These are phyloP conservation scores for Trifolium repens DNA, from an alignment of 306 rosid genomes.

Conservation along the genomic window DNA sequence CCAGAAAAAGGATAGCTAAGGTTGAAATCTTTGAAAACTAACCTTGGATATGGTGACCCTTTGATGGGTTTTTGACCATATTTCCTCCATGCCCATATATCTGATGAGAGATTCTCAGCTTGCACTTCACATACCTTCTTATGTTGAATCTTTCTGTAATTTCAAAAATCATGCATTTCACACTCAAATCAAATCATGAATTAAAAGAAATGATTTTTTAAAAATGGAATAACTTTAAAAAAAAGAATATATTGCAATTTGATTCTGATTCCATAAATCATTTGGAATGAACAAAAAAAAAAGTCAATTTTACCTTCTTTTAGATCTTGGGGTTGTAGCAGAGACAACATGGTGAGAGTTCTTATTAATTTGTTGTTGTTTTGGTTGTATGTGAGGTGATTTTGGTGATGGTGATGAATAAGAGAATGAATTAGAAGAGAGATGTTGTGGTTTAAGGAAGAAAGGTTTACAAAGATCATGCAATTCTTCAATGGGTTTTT, in stretches of 20 bases:
- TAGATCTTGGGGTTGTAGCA: slow-evolving; percentile 64
- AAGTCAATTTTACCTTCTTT: slow-evolving; percentile 65
- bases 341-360: slow-evolving; percentile 48
- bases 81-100: slow-evolving; percentile 98
- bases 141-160: slow-evolving; percentile 81
- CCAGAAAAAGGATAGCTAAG: too few relatives aligned
- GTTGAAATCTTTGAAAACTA: slow-evolving; percentile 6
- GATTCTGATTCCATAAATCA: not conserved
- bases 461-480: slow-evolving; percentile 90
- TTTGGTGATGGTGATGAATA: slow-evolving; percentile 45
- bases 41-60: slow-evolving; percentile 99
- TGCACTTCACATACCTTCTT: slow-evolving; percentile 88
- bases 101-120: slow-evolving; percentile 86
- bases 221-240: not conserved
- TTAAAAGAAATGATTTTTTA: not conserved
- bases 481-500: slow-evolving; percentile 55
- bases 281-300: not conserved
- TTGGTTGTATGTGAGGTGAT: slow-evolving; percentile 41
- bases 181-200: slow-evolving; percentile 8
- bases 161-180: slow-evolving; percentile 19
- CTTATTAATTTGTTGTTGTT: slow-evolving; percentile 39
- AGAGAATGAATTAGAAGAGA: slow-evolving; percentile 38
- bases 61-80: slow-evolving; percentile 99
- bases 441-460: slow-evolving; percentile 60
- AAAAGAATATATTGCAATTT: too few relatives aligned